Percentiles rank a stretch among this genome's conserved stretches.
Evolutionary conservation across 345 rosid genomes (phyloP).

Genomic region (Linum usitatissimum): DNA sequence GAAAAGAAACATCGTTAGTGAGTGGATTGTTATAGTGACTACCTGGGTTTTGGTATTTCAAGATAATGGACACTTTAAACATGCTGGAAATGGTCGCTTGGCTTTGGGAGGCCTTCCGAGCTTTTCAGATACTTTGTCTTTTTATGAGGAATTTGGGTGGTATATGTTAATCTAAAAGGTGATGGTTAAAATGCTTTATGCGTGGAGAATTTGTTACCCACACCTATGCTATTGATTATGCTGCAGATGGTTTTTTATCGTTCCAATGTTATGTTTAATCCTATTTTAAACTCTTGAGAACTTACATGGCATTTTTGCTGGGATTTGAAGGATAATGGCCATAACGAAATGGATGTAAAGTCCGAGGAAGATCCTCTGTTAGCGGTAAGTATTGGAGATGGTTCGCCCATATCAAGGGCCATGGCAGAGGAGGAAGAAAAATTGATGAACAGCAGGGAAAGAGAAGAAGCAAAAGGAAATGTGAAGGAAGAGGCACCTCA

Average conservation of each 20-base stretch:
- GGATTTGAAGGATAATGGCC: constrained; percentile 13
- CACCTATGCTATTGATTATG: background rate
- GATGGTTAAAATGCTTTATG: background rate
- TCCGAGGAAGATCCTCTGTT: constrained; percentile 33
- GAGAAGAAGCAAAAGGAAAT: constrained; percentile 21
- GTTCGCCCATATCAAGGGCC: constrained; percentile 34
- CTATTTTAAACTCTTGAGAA: background rate
- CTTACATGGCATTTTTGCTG: background rate
- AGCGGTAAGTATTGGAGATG: constrained; percentile 39
- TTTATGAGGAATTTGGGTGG: too few species aligned
- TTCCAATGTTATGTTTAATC: background rate
- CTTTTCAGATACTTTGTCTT: background rate
- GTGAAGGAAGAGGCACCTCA: constrained; percentile 24
- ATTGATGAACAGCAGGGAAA: constrained; percentile 38
- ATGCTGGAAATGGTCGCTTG: background rate
- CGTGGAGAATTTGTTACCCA: background rate
- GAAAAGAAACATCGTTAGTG: too few species aligned
- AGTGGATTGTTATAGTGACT: too few species aligned
- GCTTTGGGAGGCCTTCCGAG: background rate
- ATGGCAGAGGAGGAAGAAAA: constrained; percentile 67
- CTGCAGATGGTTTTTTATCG: background rate
- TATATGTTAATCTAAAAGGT: too few species aligned
- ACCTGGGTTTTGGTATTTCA: too few species aligned
- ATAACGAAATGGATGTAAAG: constrained; percentile 2
- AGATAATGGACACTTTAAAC: background rate